phyloP scores from a whole-genome alignment of 371 early-diverging fungal genomes.

The Apophysomyces elegans region DNA sequence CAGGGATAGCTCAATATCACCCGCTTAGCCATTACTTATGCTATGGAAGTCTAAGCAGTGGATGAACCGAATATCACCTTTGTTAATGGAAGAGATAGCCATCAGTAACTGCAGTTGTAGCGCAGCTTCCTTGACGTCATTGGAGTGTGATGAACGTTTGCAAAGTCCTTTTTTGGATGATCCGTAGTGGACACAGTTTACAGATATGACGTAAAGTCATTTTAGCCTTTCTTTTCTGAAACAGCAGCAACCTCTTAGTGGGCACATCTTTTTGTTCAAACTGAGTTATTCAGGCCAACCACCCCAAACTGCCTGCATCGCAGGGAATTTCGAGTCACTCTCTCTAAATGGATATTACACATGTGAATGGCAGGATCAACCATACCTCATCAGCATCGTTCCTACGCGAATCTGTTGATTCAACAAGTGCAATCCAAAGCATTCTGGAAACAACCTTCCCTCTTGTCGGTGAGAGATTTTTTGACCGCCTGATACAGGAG shows the following conservation, averaged over 20 bases:
- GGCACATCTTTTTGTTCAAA: not conserved
- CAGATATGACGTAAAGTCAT: not conserved
- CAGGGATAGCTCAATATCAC: too few relatives aligned
- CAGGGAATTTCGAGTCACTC: conserved; percentile 7
- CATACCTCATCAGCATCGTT: conserved; percentile 5
- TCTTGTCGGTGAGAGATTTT: conserved; percentile 18
- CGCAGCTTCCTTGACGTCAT: too few relatives aligned
- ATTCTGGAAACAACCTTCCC: conserved; percentile 19
- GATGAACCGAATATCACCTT: too few relatives aligned
- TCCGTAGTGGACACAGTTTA: not conserved
- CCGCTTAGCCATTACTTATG: too few relatives aligned
- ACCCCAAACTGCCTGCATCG: conserved; percentile 4
- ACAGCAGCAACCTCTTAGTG: not conserved
- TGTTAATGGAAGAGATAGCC: too few relatives aligned
- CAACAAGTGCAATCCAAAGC: conserved; percentile 17
- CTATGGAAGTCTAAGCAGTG: too few relatives aligned
- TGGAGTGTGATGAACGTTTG: too few relatives aligned
- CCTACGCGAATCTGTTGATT: not conserved
- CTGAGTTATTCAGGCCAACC: not conserved
- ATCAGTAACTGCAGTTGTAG: too few relatives aligned
- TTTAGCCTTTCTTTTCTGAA: not conserved
- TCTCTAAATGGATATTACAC: conserved; percentile 7
- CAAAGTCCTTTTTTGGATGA: too few relatives aligned
- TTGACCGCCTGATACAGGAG: conserved; percentile 18
- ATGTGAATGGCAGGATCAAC: conserved; percentile 3